Base-by-base conservation (phyloP, 2,329 filamentous ascomycete genomes). In the Chaetothyriales sp. region DNA sequence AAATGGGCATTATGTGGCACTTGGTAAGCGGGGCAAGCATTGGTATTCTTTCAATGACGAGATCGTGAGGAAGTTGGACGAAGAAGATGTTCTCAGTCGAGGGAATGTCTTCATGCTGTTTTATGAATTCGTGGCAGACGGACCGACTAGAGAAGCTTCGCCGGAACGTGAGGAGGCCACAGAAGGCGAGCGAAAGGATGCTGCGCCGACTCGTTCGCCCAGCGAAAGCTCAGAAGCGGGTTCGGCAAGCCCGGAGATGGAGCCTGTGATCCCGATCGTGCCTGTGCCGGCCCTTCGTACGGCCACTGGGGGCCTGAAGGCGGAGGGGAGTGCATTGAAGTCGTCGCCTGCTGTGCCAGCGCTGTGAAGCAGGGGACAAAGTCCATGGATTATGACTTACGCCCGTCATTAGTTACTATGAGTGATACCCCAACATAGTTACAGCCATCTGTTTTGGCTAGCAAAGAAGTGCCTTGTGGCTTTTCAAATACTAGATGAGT, bases 1-100 rank as follows among this genome's bases (percentile, higher is more conserved):
- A 55, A 95, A 94, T 60, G 92, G 92, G 0, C 92, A 98, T 68
- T 96, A 98, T 60, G 81, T 95, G 42, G 94, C 87, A 64, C 95
- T 92, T 65, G 78, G 86, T 48, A 85, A 83, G 51, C 54, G 57
- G 53, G 54, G 48, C 44, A 58, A 60, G 51, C 50, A 57, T 36
- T 96, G 92, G 92, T 98, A 87, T 82, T 76, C 85, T 15, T 73
- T 96, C 25, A 96, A 90, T 64, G 90, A 96, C 61, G 86, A 95
- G 53, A 81, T 84, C 55, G 89, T 96, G 6, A 78, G 74, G 54
- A 74, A 78, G 56, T 83, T 89, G 20, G 77, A 77, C 18, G 86
- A 95, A 63, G 75, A 81, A 9, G 75, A 77, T 25, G 85, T 94
- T 0, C 70, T 92, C 48, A 75, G 73, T 1, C 83, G 94, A 59